These are phyloP conservation scores for Martiniozyma asiatica DNA, from an alignment of 1,139 yeast species.

Conservation along the genomic window DNA sequence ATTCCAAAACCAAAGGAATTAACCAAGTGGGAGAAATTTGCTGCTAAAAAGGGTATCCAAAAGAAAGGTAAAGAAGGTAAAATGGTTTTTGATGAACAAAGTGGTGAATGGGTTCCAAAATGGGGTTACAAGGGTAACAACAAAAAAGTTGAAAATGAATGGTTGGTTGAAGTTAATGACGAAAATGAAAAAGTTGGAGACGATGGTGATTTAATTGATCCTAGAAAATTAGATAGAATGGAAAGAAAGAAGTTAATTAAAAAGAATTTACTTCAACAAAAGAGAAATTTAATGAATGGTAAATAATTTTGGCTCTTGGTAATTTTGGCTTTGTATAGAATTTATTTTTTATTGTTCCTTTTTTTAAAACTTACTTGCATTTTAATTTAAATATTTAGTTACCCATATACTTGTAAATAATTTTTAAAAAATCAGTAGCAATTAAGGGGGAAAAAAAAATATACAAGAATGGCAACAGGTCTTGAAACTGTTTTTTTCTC, in stretches of 20 bases:
- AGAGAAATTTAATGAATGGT: slow-evolving; percentile 74
- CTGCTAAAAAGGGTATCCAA: slow-evolving; percentile 87
- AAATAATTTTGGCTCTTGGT: no score
- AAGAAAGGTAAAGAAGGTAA: slow-evolving; percentile 86
- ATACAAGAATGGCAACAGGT: no score
- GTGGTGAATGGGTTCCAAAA: slow-evolving; percentile 93
- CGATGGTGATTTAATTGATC: slow-evolving; percentile 69
- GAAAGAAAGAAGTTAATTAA: slow-evolving; percentile 79
- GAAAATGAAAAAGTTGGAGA: slow-evolving; percentile 56
- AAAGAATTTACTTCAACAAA: slow-evolving; percentile 80
- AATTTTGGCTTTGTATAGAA: no score
- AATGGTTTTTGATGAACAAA: slow-evolving; percentile 78
- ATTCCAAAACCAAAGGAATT: slow-evolving; percentile 85
- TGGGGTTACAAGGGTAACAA: slow-evolving; percentile 97
- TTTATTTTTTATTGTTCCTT: not conserved
- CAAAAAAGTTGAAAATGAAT: slow-evolving; percentile 76
- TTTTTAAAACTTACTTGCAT: no score
- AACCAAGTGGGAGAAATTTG: slow-evolving; percentile 96
- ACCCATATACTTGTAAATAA: no score
- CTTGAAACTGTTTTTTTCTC: no score
- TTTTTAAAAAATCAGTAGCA: no score
- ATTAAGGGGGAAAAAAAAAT: no score
- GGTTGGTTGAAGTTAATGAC: slow-evolving; percentile 89
- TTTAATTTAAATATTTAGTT: no score
- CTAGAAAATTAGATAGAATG: slow-evolving; percentile 66